A percentile compares a stretch with the other conserved stretches of the same genome.
These are phyloP conservation scores for Fonsecaea pedrosoi DNA, from an alignment of 2,329 filamentous ascomycete species.

Conservation along the genomic window DNA sequence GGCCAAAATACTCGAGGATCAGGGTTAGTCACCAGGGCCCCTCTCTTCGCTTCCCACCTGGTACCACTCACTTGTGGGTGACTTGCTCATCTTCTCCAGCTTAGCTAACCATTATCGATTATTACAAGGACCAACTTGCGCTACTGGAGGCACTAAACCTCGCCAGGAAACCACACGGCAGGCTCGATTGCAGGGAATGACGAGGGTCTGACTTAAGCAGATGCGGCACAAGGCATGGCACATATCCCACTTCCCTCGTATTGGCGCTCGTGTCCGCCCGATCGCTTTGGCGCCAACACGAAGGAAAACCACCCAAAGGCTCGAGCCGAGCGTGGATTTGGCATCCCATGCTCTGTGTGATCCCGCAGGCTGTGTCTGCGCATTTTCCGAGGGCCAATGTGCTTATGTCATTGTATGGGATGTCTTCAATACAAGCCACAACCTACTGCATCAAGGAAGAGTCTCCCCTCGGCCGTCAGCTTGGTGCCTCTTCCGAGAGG, in stretches of 20 bases:
- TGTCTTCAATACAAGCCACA: not conserved
- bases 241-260: not conserved
- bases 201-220: conserved; percentile 22
- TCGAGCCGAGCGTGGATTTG: conserved; percentile 7
- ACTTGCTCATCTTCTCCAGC: not conserved
- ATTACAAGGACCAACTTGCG: not conserved
- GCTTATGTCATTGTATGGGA: conserved; percentile 16
- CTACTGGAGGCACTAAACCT: conserved; percentile 3
- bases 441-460: not conserved
- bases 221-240: not conserved
- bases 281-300: not conserved
- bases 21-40: not conserved
- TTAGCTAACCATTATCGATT: conserved; percentile 20
- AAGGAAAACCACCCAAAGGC: conserved; percentile 1
- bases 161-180: not conserved
- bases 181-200: conserved; percentile 7
- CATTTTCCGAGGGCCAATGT: not conserved
- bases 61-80: too few relatives aligned
- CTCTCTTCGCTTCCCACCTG: not conserved
- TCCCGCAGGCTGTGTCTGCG: not conserved
- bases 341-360: not conserved
- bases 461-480: not conserved
- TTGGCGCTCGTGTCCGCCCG: conserved; percentile 2
- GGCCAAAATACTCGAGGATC: not conserved
- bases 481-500: conserved; percentile 5